Conservation (phyloP, 345 rosid genomes). For the Eutrema yunnanense region DNA sequence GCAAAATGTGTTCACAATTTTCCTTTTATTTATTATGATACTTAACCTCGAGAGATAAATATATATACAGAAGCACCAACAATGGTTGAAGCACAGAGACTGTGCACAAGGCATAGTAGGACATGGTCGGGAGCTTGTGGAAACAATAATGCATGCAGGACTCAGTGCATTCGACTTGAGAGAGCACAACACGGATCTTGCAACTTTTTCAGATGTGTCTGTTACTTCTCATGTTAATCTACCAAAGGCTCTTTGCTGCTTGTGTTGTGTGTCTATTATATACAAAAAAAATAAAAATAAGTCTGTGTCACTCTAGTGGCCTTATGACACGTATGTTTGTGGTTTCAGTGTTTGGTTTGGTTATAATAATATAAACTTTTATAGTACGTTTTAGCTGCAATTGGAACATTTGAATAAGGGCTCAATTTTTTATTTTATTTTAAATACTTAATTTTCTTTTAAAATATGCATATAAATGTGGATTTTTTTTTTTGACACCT, state of each 20-base stretch:
- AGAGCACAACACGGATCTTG: conserved; percentile 2
- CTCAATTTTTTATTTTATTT: too few relatives aligned
- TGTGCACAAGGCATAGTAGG: conserved; percentile 3
- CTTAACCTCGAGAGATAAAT: not conserved
- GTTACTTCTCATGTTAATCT: not conserved
- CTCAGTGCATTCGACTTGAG: conserved; percentile 32
- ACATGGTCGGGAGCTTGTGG: conserved; percentile 12
- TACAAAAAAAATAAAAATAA: too few relatives aligned
- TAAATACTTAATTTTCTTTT: too few relatives aligned
- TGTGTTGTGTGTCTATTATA: too few relatives aligned
- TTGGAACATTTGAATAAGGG: too few relatives aligned
- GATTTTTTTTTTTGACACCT: too few relatives aligned
- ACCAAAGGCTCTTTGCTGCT: not conserved
- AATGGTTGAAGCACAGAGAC: not conserved
- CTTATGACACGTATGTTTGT: too few relatives aligned
- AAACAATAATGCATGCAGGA: not conserved
- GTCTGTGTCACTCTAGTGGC: too few relatives aligned
- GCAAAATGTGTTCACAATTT: not conserved
- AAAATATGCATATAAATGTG: too few relatives aligned
- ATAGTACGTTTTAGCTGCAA: too few relatives aligned
- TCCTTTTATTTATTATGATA: not conserved
- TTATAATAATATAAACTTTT: too few relatives aligned
- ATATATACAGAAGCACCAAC: conserved; percentile 4
- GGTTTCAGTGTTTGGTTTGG: too few relatives aligned
- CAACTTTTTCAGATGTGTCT: not conserved